phyloP scores from a whole-genome alignment of 2,329 filamentous ascomycete species.

The Emmonsiellopsis sp. region DNA sequence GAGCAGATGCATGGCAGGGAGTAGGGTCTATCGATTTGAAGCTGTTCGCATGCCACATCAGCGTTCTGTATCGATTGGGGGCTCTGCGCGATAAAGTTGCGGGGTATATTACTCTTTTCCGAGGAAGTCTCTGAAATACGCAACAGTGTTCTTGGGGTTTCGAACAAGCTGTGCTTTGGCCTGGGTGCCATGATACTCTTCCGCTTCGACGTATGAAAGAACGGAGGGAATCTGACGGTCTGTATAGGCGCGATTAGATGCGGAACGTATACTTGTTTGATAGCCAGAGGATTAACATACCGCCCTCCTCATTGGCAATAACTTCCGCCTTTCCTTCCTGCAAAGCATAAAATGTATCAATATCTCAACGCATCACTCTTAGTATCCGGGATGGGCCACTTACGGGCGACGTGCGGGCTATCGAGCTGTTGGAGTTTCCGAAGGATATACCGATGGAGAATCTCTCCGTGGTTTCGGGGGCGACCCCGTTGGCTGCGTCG shows the following conservation, averaged over 20 bases:
- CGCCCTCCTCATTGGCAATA: conserved; percentile 97
- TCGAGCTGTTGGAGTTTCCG: conserved; percentile 97
- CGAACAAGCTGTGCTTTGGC: conserved; percentile 89
- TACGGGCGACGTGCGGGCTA: conserved; percentile 69
- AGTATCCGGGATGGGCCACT: conserved; percentile 13
- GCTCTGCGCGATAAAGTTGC: not conserved
- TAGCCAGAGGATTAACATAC: conserved; percentile 39
- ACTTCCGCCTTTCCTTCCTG: conserved; percentile 91
- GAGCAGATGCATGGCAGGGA: conserved; percentile 85
- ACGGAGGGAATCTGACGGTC: conserved; percentile 95
- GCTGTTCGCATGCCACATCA: conserved; percentile 21
- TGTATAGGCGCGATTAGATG: conserved; percentile 26
- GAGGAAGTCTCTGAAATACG: conserved; percentile 91
- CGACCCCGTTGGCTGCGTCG: conserved; percentile 45
- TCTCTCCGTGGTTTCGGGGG: conserved; percentile 38
- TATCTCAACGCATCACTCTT: conserved; percentile 4
- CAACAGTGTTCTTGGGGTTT: conserved; percentile 86
- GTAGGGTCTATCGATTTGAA: conserved; percentile 97
- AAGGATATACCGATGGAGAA: conserved; percentile 90
- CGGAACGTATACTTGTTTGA: not conserved
- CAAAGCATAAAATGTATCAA: conserved; percentile 8
- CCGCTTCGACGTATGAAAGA: conserved; percentile 87
- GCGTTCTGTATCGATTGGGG: not conserved
- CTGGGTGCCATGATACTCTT: conserved; percentile 93
- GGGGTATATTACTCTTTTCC: conserved; percentile 67